Base-by-base conservation (phyloP, 2,329 filamentous ascomycete species). In the Emydomyces testavorans region DNA sequence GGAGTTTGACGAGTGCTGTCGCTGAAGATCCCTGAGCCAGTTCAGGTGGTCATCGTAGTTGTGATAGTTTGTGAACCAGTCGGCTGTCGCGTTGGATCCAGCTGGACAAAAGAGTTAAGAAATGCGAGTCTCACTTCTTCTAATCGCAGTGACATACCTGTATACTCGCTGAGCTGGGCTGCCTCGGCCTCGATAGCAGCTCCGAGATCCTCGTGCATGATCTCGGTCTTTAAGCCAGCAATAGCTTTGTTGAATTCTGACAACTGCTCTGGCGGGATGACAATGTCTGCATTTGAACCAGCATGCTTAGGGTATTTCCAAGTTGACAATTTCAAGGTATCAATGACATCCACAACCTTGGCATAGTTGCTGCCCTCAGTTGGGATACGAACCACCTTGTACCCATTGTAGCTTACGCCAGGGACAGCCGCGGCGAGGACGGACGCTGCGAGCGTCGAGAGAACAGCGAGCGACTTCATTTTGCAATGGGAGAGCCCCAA, bases 51-150 rank as follows among this genome's bases (percentile, higher is more conserved):
- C 74, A 1, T 64, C 65, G 52, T 75, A 78, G 1, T 67, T 46
- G 50, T 79, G 75, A 52, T 78, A 78, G 13, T 65, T 62, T 46
- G 72, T 65, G 60, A 76, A 78, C 72, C 73, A 78, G 3, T 68
- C 64, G 16, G 65, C 37, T 47, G 63, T 57, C 13, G 56, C 57
- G 21, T 39, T 32, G n/a, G 55, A 49, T 16, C 52, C 52, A 31
- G 53, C 56, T 57, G 23, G 35, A 34, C n/a, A 36, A 29, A 26
- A n/a, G 51, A 13, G 28, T 43, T 31, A 47, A 46, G 65, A n/a
- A 16, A 28, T 58, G 53, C 11, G 10, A 6, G 7, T 4, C 13
- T 69, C 64, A 71, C 63, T 21, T 62, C 59, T 3, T 55, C n/a
- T n/a, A n/a, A n/a, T 53, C 36, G 49, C 5, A 46, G n/a, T 53